A percentile compares a stretch with the other conserved stretches of the same genome.
Evolutionary conservation across 345 rosid species (phyloP).

Genomic region (Boechera divaricarpa): DNA sequence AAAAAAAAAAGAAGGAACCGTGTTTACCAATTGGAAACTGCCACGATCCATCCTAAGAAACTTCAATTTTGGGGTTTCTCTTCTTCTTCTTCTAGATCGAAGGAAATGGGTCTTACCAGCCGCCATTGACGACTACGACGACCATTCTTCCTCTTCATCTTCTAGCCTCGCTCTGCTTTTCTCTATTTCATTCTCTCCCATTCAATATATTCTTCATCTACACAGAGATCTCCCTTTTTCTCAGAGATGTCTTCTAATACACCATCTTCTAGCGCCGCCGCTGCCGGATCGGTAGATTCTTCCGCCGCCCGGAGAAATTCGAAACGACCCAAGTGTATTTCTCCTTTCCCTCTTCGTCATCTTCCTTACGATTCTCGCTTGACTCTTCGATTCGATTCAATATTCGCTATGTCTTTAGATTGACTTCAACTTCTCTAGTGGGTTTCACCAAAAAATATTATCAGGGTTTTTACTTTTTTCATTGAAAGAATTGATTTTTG

Average conservation of each 20-base stretch:
- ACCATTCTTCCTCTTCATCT: slow-evolving; percentile 8
- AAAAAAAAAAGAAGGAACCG: not conserved
- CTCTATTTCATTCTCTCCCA: not conserved
- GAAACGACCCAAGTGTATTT: slow-evolving; percentile 91
- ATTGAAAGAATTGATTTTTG: not conserved
- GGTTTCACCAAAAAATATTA: not conserved
- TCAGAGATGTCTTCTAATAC: slow-evolving; percentile 52
- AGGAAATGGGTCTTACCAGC: slow-evolving; percentile 21
- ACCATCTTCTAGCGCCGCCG: slow-evolving; percentile 70
- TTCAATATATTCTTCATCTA: not conserved
- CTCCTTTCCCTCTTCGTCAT: not conserved
- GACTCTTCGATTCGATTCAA: not conserved
- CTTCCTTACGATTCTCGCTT: not conserved
- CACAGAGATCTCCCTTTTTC: not conserved
- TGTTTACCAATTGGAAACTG: not conserved
- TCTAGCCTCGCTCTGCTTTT: not conserved
- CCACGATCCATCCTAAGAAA: slow-evolving; percentile 30
- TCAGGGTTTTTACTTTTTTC: not conserved
- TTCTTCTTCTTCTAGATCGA: slow-evolving; percentile 27
- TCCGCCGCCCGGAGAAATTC: slow-evolving; percentile 70
- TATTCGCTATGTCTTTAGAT: not conserved
- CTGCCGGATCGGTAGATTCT: slow-evolving; percentile 75
- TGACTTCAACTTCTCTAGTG: slow-evolving; percentile 12
- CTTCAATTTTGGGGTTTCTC: slow-evolving; percentile 33
- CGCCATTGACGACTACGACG: slow-evolving; percentile 38